Evolutionary conservation across 495 filamentous ascomycete species (phyloP), one percentile per base, ranked within the genome.

Genomic region (Penicillium flavigenum): DNA sequence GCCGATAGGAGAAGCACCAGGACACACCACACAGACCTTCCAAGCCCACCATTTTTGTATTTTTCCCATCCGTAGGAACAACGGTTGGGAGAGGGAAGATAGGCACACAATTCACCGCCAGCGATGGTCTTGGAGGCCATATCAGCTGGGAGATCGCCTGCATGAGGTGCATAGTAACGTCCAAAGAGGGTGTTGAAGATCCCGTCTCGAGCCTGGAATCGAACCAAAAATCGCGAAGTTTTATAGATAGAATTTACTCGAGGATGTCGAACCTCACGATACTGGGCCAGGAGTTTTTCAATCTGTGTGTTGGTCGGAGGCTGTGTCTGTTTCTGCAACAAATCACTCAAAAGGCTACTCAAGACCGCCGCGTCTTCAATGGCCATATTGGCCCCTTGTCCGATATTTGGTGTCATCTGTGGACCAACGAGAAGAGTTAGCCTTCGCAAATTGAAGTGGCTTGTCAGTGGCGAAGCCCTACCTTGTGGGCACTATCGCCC

Each of bases 401-500:
- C 69, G 27, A 65, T 52, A 46, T 71, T 67, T 2, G 66, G 64
- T 8, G 68, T 63, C 62, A 71, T 67, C 64, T 43, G 39, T 43
- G 14, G 39, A 43, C 39, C 39, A 43, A 43, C 19, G 67, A n/a
- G 16, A 7, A 17, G 19, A 6, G n/a, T 43, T 32, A 29, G 34
- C 29, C 17, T 34, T 22, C 16, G 32, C 26, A 47, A 24, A 54
- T 26, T 3, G 29, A 6, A 46, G n/a, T 24, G 11, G 26, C 11
- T 9, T 60, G 9, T 51, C 24, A 20, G 29, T 38, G 45, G 43
- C 22, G 34, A 27, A 41, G 29, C n/a, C 54, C 22, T 58, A 68
- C 65, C 68, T 72, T 70, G 59, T 67, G 64, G 14, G 61, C 58
- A 51, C 64, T 67, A 31, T 72, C 69, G 3, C 69, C 69, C 16